Percentiles rank a stretch among this genome's conserved stretches.
These are phyloP conservation scores for Penicilliopsis zonata DNA, from an alignment of 495 filamentous ascomycete genomes.

Conservation along the genomic window DNA sequence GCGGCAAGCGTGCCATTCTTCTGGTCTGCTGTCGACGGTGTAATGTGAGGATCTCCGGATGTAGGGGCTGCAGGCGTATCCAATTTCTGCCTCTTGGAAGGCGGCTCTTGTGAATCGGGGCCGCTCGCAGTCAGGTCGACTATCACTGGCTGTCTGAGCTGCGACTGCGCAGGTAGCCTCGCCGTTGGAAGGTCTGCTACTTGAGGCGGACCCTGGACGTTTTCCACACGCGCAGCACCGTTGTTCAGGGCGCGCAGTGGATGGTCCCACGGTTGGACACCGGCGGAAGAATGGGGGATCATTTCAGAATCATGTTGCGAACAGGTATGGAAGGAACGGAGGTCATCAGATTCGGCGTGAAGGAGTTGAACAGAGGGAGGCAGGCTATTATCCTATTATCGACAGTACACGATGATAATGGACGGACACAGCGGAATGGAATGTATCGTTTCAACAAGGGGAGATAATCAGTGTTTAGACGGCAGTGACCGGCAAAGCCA, in stretches of 20 bases:
- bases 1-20: slow-evolving; percentile 20
- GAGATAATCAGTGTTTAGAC: too few species aligned
- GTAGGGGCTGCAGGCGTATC: slow-evolving; percentile 17
- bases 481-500: too few species aligned
- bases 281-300: slow-evolving; percentile 35
- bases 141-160: slow-evolving; percentile 19
- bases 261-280: slow-evolving; percentile 31
- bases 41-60: slow-evolving; percentile 11
- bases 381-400: too few species aligned
- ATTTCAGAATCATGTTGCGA: slow-evolving; percentile 34
- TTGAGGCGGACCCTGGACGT: slow-evolving; percentile 14
- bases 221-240: slow-evolving; percentile 20
- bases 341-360: slow-evolving; percentile 14
- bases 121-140: slow-evolving; percentile 26
- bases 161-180: slow-evolving; percentile 13
- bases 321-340: slow-evolving; percentile 8
- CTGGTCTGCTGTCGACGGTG: slow-evolving; percentile 14
- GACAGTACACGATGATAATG: too few species aligned
- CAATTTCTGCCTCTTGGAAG: slow-evolving; percentile 26
- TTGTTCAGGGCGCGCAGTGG: slow-evolving; percentile 26
- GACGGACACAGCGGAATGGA: too few species aligned
- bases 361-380: too few species aligned
- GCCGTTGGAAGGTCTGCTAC: slow-evolving; percentile 18
- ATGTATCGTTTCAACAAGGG: too few species aligned
- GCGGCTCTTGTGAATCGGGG: slow-evolving; percentile 23